Percentiles rank a stretch among this genome's conserved stretches.
phyloP scores from a whole-genome alignment of 192 early-diverging fungal genomes.

The Entomortierella parvispora region DNA sequence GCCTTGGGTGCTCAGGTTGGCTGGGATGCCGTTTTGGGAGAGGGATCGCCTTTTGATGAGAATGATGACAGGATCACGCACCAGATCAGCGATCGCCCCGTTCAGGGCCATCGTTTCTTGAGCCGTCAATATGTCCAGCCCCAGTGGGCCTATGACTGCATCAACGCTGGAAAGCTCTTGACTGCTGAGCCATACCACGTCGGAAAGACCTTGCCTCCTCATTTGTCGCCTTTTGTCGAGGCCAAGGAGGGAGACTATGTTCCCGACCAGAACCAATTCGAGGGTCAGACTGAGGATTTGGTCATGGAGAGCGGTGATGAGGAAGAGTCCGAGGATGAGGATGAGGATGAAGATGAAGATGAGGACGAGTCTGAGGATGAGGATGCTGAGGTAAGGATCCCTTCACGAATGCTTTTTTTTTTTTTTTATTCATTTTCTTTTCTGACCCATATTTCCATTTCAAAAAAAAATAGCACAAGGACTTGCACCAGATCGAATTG shows the following conservation, averaged over 20 bases:
- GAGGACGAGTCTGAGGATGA: slow-evolving; percentile 33
- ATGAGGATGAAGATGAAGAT: slow-evolving; percentile 45
- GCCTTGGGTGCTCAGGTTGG: slow-evolving; percentile 91
- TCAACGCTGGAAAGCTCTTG: slow-evolving; percentile 87
- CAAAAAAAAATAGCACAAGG: slow-evolving; percentile 35
- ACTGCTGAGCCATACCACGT: slow-evolving; percentile 72
- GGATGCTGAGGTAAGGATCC: slow-evolving; percentile 36
- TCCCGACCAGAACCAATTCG: slow-evolving; percentile 72
- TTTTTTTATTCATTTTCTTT: neutral
- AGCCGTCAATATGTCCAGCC: slow-evolving; percentile 90
- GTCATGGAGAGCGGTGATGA: slow-evolving; percentile 70
- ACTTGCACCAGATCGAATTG: slow-evolving; percentile 68
- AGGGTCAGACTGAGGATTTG: slow-evolving; percentile 69
- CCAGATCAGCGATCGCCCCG: slow-evolving; percentile 89
- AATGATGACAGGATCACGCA: slow-evolving; percentile 89
- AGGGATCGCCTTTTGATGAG: slow-evolving; percentile 81
- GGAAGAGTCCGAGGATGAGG: slow-evolving; percentile 41
- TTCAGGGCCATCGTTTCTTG: slow-evolving; percentile 67
- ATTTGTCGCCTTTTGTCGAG: slow-evolving; percentile 94
- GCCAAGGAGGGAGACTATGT: slow-evolving; percentile 89
- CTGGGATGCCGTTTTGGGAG: slow-evolving; percentile 84
- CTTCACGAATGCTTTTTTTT: neutral
- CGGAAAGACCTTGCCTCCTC: slow-evolving; percentile 88
- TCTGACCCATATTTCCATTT: neutral
- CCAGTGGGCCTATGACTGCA: slow-evolving; percentile 97